phyloP scores from a whole-genome alignment of 2,329 filamentous ascomycete genomes.

The Scytalidium lignicola region DNA sequence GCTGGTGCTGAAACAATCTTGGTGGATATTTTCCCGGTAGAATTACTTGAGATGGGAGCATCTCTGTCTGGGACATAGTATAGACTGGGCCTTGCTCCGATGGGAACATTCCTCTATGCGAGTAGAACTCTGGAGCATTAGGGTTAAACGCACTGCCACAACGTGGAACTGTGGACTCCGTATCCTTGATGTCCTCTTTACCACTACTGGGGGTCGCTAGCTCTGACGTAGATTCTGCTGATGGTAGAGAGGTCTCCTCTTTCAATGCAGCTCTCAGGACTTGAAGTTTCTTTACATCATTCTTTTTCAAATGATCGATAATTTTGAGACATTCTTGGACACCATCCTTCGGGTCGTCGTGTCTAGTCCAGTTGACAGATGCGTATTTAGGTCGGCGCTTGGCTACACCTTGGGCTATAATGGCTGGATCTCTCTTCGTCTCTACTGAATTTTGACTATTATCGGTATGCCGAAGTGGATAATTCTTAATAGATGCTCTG shows the following conservation, averaged over 20 bases:
- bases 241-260: neutral
- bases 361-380: neutral
- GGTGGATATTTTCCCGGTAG: neutral
- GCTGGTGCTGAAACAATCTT: neutral
- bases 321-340: neutral
- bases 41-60: neutral
- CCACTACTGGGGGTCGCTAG: neutral
- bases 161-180: neutral
- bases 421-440: neutral
- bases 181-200: neutral
- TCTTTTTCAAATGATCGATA: neutral
- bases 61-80: neutral
- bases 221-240: neutral
- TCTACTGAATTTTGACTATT: neutral
- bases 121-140: neutral
- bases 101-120: neutral
- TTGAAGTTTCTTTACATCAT: neutral
- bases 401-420: too few relatives aligned
- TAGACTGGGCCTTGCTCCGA: neutral
- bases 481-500: neutral
- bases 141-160: neutral
- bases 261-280: neutral
- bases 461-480: neutral
- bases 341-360: neutral
- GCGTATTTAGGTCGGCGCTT: too few relatives aligned